Conservation (phyloP, 2,329 filamentous ascomycete genomes). For the Cephalotrichum gorgonifer region DNA sequence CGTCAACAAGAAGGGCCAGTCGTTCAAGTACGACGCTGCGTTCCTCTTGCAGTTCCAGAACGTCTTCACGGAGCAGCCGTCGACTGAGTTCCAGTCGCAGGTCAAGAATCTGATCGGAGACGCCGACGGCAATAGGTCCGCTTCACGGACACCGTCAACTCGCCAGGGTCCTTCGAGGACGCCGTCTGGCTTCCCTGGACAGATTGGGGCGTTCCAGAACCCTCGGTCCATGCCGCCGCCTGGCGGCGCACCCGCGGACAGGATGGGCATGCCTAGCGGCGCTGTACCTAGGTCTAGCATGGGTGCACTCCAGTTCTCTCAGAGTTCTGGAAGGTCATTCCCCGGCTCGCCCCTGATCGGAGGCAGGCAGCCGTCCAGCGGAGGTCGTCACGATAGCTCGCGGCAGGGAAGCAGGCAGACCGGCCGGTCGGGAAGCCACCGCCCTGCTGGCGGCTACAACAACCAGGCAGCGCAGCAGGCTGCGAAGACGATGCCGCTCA, state of each 20-base stretch:
- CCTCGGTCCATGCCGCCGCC: neutral
- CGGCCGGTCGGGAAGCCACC: constrained; percentile 54
- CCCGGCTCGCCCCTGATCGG: constrained; percentile 54
- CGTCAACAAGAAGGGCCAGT: constrained; percentile 66
- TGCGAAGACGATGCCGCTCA: constrained; percentile 86
- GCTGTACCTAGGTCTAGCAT: constrained; percentile 4
- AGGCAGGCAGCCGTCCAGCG: constrained; percentile 34
- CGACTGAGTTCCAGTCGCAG: constrained; percentile 82
- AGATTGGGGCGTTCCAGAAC: neutral
- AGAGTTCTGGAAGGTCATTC: constrained; percentile 40
- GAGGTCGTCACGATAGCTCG: constrained; percentile 54
- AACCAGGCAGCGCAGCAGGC: constrained; percentile 54
- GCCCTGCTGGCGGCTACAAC: constrained; percentile 39
- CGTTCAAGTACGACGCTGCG: constrained; percentile 88
- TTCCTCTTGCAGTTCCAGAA: constrained; percentile 95
- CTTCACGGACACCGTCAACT: constrained; percentile 30
- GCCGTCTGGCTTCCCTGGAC: neutral
- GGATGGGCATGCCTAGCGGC: neutral
- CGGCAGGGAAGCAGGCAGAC: constrained; percentile 55
- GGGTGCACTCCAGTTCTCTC: constrained; percentile 6
- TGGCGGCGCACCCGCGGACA: neutral
- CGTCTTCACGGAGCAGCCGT: constrained; percentile 95
- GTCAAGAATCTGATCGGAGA: constrained; percentile 84
- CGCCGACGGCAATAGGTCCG: constrained; percentile 26
- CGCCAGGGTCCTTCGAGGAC: constrained; percentile 25